Evolutionary conservation across 805 yeast species (phyloP).

Genomic region (Blastobotrys terrestris): DNA sequence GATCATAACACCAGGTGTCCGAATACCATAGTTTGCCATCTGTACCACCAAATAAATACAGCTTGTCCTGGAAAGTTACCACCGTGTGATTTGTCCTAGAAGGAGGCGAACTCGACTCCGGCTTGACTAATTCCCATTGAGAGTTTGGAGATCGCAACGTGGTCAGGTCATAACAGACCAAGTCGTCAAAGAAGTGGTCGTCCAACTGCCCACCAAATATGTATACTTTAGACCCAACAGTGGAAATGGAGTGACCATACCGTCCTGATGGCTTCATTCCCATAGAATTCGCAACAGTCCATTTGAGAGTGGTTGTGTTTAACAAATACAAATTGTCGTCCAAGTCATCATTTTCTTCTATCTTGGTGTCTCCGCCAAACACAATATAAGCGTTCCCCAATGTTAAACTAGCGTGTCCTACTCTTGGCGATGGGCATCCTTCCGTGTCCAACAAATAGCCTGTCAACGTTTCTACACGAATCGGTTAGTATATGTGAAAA

Average conservation of each 20-base stretch:
- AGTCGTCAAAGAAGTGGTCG: constrained; percentile 72
- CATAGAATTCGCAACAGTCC: constrained; percentile 71
- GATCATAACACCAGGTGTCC: constrained; percentile 78
- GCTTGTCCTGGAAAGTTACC: constrained; percentile 68
- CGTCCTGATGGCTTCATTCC: constrained; percentile 84
- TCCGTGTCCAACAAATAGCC: constrained; percentile 62
- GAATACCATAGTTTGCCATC: constrained; percentile 64
- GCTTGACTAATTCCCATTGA: constrained; percentile 70
- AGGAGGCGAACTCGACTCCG: constrained; percentile 56
- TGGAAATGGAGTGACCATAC: constrained; percentile 88
- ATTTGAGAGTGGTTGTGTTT: constrained; percentile 66
- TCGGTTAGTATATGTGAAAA: too few species aligned
- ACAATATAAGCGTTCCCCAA: constrained; percentile 93
- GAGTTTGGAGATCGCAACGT: constrained; percentile 79
- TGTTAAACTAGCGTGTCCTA: constrained; percentile 87
- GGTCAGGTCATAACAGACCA: constrained; percentile 80
- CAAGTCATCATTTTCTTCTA: constrained; percentile 58
- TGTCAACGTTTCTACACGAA: constrained; percentile 28
- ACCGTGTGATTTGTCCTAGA: constrained; percentile 89
- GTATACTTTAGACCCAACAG: constrained; percentile 58
- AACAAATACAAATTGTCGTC: constrained; percentile 88
- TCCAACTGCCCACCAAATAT: constrained; percentile 95
- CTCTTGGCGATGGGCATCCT: constrained; percentile 89
- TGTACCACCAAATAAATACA: constrained; percentile 91
- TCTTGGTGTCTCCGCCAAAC: constrained; percentile 93